A percentile compares a stretch with the other conserved stretches of the same genome.
These are phyloP conservation scores for Kandelia obovata DNA, from an alignment of 345 rosid genomes.

Conservation along the genomic window DNA sequence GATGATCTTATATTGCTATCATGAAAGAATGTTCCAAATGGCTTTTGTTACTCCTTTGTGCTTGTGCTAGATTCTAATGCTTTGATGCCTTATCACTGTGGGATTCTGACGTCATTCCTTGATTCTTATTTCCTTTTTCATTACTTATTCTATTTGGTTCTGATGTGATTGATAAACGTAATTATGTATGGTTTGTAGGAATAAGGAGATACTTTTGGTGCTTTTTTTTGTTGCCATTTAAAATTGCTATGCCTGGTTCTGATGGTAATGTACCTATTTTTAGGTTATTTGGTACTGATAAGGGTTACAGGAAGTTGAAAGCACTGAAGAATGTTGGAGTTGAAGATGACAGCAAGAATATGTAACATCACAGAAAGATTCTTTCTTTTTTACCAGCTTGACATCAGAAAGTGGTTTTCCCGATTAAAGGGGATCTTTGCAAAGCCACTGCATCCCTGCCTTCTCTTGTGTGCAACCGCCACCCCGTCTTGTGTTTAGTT, in stretches of 20 bases:
- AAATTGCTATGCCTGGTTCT: neutral
- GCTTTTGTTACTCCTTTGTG: no score
- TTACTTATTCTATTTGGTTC: neutral
- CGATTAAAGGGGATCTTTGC: slow-evolving; percentile 4
- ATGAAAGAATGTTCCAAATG: no score
- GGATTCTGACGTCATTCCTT: no score
- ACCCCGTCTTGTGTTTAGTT: slow-evolving; percentile 17
- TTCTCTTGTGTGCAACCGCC: slow-evolving; percentile 27
- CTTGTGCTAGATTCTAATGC: no score
- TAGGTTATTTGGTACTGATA: slow-evolving; percentile 95
- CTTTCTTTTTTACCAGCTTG: slow-evolving; percentile 19
- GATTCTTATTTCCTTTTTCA: neutral
- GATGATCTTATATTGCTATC: no score
- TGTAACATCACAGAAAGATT: slow-evolving; percentile 16
- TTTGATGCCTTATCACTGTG: no score
- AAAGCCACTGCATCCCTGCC: slow-evolving; percentile 21
- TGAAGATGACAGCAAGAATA: slow-evolving; percentile 29
- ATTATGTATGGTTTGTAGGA: neutral
- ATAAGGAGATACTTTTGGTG: neutral
- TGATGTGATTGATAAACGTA: neutral
- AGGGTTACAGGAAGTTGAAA: slow-evolving; percentile 85
- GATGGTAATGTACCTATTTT: slow-evolving; percentile 1
- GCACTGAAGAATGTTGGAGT: slow-evolving; percentile 45
- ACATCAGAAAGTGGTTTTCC: slow-evolving; percentile 25
- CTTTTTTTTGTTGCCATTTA: neutral